Conservation (phyloP, 1,139 yeast genomes). For the Zygotorulaspora mrakii region DNA sequence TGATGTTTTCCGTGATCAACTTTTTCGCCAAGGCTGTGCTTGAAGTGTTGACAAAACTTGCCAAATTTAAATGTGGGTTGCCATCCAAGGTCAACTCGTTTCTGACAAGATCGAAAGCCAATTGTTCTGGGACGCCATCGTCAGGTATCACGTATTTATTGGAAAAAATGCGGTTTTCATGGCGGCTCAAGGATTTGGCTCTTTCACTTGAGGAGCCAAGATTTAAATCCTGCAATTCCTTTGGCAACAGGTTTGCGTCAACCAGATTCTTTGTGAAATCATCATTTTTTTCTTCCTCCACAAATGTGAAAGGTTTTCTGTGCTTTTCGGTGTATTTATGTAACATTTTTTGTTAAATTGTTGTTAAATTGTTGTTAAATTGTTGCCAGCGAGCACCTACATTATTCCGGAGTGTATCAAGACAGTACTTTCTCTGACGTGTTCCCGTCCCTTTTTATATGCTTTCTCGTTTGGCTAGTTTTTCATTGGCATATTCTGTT, state of each 20-base stretch:
- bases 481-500: too few species aligned
- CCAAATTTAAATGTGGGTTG: slow-evolving; percentile 75
- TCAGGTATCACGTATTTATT: slow-evolving; percentile 55
- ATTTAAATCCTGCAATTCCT: slow-evolving; percentile 17
- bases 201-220: slow-evolving; percentile 3
- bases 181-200: slow-evolving; percentile 5
- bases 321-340: slow-evolving; percentile 20
- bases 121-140: slow-evolving; percentile 48
- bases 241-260: slow-evolving; percentile 21
- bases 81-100: slow-evolving; percentile 83
- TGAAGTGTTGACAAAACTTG: slow-evolving; percentile 82
- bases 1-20: slow-evolving; percentile 63
- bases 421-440: too few species aligned
- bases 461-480: too few species aligned
- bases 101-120: slow-evolving; percentile 60
- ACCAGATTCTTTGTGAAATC: slow-evolving; percentile 13
- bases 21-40: slow-evolving; percentile 49
- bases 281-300: slow-evolving; percentile 6
- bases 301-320: slow-evolving; percentile 15
- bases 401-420: too few species aligned
- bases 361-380: too few species aligned
- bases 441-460: too few species aligned
- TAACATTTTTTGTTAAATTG: too few species aligned
- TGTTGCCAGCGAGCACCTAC: too few species aligned
- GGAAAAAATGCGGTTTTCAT: slow-evolving; percentile 13